These are phyloP conservation scores for Solanum hybrid DNA, from an alignment of 305 asterid genomes.

Conservation along the genomic window DNA sequence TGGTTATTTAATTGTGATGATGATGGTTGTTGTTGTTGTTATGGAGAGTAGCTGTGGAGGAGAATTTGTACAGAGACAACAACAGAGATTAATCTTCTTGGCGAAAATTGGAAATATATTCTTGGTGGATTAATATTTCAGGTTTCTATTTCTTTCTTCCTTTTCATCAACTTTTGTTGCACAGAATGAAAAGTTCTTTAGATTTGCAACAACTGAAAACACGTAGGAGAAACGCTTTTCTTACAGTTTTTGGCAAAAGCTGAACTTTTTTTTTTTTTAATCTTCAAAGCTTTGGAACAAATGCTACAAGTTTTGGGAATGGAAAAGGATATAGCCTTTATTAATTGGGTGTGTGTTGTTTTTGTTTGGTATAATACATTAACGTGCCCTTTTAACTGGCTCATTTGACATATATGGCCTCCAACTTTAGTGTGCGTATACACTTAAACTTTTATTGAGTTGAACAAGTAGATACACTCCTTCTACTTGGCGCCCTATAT, in stretches of 20 bases:
- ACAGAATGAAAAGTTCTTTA: neutral
- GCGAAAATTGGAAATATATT: conserved; percentile 65
- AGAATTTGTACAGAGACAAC: conserved; percentile 29
- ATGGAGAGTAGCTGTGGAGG: conserved; percentile 34
- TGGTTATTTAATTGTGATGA: neutral
- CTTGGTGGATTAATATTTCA: conserved; percentile 73
- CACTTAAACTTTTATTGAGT: neutral
- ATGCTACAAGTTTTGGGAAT: neutral
- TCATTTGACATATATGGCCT: neutral
- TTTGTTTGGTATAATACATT: neutral
- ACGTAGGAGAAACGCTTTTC: neutral
- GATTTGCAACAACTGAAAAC: neutral
- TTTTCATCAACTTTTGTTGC: neutral
- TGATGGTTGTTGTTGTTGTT: neutral
- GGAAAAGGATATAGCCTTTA: neutral
- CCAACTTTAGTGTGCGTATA: neutral
- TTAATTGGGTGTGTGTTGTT: neutral
- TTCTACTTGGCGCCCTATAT: neutral
- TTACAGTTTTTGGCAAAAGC: neutral
- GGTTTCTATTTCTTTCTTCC: conserved; percentile 30
- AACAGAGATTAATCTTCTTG: conserved; percentile 38
- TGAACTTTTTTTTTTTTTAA: neutral
- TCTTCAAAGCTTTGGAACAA: neutral
- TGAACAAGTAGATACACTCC: neutral
- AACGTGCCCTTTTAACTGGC: neutral